Evolutionary conservation across 2,329 filamentous ascomycete species (phyloP).

Genomic region (Sarocladiaceae sp.): DNA sequence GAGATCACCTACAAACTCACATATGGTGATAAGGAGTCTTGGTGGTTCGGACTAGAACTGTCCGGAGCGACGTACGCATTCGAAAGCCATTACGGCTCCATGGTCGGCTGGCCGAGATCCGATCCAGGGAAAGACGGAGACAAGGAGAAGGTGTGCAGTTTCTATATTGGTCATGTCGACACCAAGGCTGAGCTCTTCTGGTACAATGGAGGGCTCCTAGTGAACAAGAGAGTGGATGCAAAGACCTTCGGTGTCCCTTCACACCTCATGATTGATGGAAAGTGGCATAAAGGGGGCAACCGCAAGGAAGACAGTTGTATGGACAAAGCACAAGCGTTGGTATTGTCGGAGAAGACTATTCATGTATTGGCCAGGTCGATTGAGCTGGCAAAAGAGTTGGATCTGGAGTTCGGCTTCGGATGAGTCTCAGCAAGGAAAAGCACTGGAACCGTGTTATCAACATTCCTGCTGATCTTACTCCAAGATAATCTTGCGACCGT

Average conservation of each 20-base stretch:
- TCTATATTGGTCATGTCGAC: constrained; percentile 36
- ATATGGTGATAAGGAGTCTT: constrained; percentile 40
- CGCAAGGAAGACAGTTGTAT: constrained; percentile 33
- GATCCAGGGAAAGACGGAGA: not conserved
- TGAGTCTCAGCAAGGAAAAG: no score
- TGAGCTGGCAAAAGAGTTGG: not conserved
- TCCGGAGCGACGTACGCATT: constrained; percentile 31
- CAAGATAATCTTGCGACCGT: no score
- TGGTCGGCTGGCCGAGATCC: constrained; percentile 28
- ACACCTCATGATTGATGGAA: constrained; percentile 33
- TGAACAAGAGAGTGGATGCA: constrained; percentile 28
- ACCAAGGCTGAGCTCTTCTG: constrained; percentile 29
- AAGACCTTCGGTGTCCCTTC: constrained; percentile 28
- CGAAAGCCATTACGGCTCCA: constrained; percentile 33
- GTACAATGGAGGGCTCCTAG: constrained; percentile 37
- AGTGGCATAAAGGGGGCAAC: constrained; percentile 26
- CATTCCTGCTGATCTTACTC: no score
- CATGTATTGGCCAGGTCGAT: not conserved
- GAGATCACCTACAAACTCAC: constrained; percentile 33
- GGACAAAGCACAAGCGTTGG: constrained; percentile 12
- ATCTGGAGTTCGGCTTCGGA: not conserved
- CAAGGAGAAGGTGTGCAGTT: constrained; percentile 29
- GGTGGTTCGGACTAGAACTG: constrained; percentile 38
- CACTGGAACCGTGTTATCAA: no score
- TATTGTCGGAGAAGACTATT: not conserved